A percentile compares a stretch with the other conserved stretches of the same genome.
These are phyloP conservation scores for Sporothrix brunneoviolacea DNA, from an alignment of 2,329 filamentous ascomycete species.

Conservation along the genomic window DNA sequence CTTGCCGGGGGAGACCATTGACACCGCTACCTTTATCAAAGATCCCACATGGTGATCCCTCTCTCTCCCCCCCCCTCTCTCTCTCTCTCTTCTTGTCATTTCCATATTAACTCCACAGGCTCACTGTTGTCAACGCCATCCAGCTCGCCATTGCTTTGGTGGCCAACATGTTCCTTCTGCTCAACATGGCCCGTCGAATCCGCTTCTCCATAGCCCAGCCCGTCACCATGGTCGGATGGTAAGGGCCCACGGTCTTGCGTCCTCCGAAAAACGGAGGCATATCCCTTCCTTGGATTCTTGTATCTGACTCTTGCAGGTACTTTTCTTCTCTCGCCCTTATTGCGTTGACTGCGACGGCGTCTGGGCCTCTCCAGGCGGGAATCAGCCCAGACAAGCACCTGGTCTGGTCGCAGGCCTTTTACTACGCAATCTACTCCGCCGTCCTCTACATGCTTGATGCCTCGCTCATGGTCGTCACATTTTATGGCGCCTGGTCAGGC, in stretches of 20 bases:
- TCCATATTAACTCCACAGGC: too few species aligned
- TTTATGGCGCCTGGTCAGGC: constrained; percentile 61
- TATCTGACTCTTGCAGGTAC: too few species aligned
- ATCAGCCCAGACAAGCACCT: constrained; percentile 42
- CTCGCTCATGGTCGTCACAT: constrained; percentile 70
- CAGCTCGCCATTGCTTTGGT: constrained; percentile 70
- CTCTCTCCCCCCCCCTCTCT: neutral
- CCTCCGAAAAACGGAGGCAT: too few species aligned
- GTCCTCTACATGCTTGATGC: constrained; percentile 73
- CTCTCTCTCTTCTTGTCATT: neutral
- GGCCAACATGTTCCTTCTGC: constrained; percentile 73
- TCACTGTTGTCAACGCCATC: constrained; percentile 66
- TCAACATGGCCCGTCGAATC: constrained; percentile 78
- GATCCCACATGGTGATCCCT: constrained; percentile 63
- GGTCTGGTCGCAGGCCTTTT: constrained; percentile 73
- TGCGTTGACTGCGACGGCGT: constrained; percentile 58
- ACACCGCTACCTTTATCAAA: constrained; percentile 44
- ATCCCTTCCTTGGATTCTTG: too few species aligned
- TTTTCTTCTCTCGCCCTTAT: constrained; percentile 59
- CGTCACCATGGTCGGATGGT: constrained; percentile 77
- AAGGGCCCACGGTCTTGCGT: too few species aligned
- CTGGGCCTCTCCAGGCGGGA: constrained; percentile 43
- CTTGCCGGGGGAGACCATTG: constrained; percentile 38
- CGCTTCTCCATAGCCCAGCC: constrained; percentile 78
- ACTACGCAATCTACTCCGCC: constrained; percentile 76